phyloP scores from a whole-genome alignment of 768 basidiomycete genomes.

The Kondoa subrosea region DNA sequence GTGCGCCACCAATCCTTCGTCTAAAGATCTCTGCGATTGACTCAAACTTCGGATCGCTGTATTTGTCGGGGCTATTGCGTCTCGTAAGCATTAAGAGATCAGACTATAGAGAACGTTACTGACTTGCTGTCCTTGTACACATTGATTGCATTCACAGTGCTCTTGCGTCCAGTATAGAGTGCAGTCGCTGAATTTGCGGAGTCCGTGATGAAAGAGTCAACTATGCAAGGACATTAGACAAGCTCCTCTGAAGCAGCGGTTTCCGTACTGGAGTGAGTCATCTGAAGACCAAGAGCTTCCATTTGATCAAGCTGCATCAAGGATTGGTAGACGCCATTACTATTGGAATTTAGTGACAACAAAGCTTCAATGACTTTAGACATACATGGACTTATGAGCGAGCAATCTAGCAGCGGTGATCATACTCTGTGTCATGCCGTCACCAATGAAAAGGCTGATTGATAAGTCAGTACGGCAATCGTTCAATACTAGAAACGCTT shows the following conservation, averaged over 20 bases:
- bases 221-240: background rate
- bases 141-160: constrained; percentile 34
- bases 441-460: too few species aligned
- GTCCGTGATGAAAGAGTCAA: constrained; percentile 22
- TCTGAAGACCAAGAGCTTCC: constrained; percentile 32
- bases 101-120: too few species aligned
- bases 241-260: background rate
- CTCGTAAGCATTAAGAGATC: too few species aligned
- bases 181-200: constrained; percentile 35
- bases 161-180: constrained; percentile 32
- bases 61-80: too few species aligned
- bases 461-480: too few species aligned
- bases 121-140: constrained; percentile 31
- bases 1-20: constrained; percentile 19
- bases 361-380: too few species aligned
- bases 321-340: constrained; percentile 32
- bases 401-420: constrained; percentile 34
- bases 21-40: constrained; percentile 32
- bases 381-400: constrained; percentile 35
- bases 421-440: constrained; percentile 27
- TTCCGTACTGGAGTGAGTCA: constrained; percentile 32
- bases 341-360: too few species aligned
- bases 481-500: too few species aligned
- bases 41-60: constrained; percentile 32
- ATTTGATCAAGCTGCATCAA: constrained; percentile 25